phyloP scores from a whole-genome alignment of 2,329 filamentous ascomycete species.

The Colletotrichum orchidophilum region DNA sequence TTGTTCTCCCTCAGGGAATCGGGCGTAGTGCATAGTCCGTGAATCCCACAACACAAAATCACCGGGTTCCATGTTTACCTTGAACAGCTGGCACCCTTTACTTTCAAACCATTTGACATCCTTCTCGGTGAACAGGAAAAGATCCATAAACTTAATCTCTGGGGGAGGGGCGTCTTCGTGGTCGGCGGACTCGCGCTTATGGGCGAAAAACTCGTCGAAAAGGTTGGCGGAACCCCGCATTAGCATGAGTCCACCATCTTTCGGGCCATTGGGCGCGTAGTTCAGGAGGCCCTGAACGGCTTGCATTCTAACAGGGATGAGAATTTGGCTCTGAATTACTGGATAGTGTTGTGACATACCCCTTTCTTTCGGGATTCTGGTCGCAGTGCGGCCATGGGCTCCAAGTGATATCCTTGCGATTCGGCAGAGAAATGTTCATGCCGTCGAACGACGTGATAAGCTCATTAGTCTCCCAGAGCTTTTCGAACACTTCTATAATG shows the following conservation, averaged over 20 bases:
- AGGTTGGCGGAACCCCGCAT: constrained; percentile 53
- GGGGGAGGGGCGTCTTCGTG: constrained; percentile 44
- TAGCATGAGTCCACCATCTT: constrained; percentile 57
- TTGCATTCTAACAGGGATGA: constrained; percentile 36
- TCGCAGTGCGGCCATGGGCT: constrained; percentile 56
- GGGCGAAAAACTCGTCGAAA: constrained; percentile 54
- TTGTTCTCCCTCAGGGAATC: constrained; percentile 45
- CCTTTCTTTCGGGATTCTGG: constrained; percentile 51
- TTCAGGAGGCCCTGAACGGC: constrained; percentile 55
- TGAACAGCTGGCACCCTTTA: constrained; percentile 32
- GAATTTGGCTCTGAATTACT: not conserved
- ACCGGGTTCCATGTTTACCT: constrained; percentile 36
- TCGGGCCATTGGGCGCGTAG: constrained; percentile 52
- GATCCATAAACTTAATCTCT: constrained; percentile 47
- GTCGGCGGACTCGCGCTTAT: constrained; percentile 41
- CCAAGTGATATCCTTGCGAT: constrained; percentile 48
- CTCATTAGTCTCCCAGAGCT: constrained; percentile 49
- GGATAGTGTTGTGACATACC: constrained; percentile 35
- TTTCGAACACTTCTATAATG: constrained; percentile 50
- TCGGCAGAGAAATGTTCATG: constrained; percentile 54
- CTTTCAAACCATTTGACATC: constrained; percentile 41
- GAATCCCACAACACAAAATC: constrained; percentile 48
- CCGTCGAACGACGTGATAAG: constrained; percentile 41
- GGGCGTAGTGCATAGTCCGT: constrained; percentile 37
- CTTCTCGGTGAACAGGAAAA: constrained; percentile 52